phyloP scores from a whole-genome alignment of 2,329 filamentous ascomycete genomes.

The Aspergillus neotritici region DNA sequence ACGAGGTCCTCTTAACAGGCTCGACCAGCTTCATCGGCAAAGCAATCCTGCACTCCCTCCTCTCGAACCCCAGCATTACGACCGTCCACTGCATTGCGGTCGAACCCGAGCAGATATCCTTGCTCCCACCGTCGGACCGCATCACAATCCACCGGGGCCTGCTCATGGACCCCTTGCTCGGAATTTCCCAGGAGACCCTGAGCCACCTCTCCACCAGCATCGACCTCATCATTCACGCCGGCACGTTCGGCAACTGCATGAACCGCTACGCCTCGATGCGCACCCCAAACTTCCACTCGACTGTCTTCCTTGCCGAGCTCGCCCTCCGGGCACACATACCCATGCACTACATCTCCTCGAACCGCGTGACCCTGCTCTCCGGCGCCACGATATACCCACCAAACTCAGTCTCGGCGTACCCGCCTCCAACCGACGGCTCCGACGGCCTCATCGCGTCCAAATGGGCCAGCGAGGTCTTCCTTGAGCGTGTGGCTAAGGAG shows the following conservation, averaged over 20 bases:
- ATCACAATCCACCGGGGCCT: not conserved
- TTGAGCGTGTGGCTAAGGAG: not conserved
- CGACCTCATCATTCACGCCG: conserved; percentile 1
- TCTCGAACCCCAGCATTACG: not conserved
- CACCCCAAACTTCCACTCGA: not conserved
- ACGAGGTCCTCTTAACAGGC: conserved; percentile 1
- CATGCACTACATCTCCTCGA: not conserved
- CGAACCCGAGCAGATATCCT: not conserved
- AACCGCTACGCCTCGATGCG: not conserved
- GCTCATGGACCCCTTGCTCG: conserved; percentile 1
- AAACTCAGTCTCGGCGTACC: not conserved
- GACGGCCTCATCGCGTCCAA: conserved; percentile 1
- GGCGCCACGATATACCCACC: not conserved
- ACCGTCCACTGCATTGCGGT: conserved; percentile 3
- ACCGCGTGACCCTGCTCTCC: conserved; percentile 1
- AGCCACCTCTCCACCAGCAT: not conserved
- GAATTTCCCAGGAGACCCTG: not conserved
- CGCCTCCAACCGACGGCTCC: not conserved
- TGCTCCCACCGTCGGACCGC: not conserved
- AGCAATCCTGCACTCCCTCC: not conserved
- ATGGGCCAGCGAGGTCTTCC: conserved; percentile 4
- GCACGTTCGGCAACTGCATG: not conserved
- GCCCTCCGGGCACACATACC: not conserved
- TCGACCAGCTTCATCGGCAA: conserved; percentile 1
- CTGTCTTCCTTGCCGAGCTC: not conserved